A percentile compares a stretch with the other conserved stretches of the same genome.
Evolutionary conservation across 495 filamentous ascomycete species (phyloP).

Genomic region (Endocarpon pusillum): DNA sequence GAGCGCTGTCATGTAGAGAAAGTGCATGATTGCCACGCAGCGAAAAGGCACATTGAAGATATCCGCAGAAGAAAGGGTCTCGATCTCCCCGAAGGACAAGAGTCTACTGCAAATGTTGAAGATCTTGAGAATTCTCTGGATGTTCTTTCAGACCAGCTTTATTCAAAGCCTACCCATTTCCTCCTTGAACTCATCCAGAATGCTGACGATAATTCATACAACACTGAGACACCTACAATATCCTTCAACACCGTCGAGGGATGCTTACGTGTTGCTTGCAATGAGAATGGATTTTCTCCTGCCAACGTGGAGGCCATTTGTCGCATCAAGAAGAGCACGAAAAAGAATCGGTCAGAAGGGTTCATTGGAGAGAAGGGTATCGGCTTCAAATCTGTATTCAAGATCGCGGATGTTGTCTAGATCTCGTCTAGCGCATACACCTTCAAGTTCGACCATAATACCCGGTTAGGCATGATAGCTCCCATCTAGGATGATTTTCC

Average conservation of each 20-base stretch:
- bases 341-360: slow-evolving; percentile 10
- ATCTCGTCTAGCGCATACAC: slow-evolving; percentile 25
- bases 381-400: slow-evolving; percentile 33
- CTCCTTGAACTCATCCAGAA: slow-evolving; percentile 28
- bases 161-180: slow-evolving; percentile 7
- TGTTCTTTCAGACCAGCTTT: neutral
- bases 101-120: too few species aligned
- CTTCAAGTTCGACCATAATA: slow-evolving; percentile 18
- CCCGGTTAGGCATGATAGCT: slow-evolving; percentile 3
- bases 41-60: too few species aligned
- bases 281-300: slow-evolving; percentile 27
- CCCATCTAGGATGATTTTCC: neutral
- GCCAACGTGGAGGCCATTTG: slow-evolving; percentile 21
- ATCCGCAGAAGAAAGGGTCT: too few species aligned
- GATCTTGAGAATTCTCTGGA: too few species aligned
- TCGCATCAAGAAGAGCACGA: slow-evolving; percentile 20
- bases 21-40: too few species aligned
- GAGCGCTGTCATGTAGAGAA: too few species aligned
- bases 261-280: slow-evolving; percentile 23
- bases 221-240: neutral
- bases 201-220: slow-evolving; percentile 23
- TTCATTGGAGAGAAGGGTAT: slow-evolving; percentile 32
- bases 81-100: too few species aligned
- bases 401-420: slow-evolving; percentile 21
- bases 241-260: slow-evolving; percentile 1